These are phyloP conservation scores for Paradendryphiella salina DNA, from an alignment of 2,329 filamentous ascomycete species.

Conservation along the genomic window DNA sequence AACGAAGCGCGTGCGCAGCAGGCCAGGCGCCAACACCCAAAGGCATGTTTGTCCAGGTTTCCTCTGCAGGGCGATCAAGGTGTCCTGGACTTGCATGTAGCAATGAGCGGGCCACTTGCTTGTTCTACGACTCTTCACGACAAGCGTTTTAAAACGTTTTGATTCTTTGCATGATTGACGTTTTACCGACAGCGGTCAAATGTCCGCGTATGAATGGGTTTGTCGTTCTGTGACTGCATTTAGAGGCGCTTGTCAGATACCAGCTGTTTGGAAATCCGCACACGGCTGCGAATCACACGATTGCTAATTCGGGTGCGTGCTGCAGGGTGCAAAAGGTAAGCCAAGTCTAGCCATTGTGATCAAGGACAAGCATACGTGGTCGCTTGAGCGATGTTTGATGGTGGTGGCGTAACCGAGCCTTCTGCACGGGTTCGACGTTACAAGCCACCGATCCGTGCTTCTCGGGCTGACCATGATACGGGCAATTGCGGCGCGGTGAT, in stretches of 20 bases:
- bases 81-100: not conserved
- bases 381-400: conserved; percentile 3
- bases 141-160: conserved; percentile 12
- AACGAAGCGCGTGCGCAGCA: not conserved
- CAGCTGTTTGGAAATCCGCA: conserved; percentile 6
- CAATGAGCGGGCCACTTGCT: not conserved
- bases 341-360: conserved; percentile 3
- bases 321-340: conserved; percentile 4
- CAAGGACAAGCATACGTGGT: conserved; percentile 1
- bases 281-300: conserved; percentile 6
- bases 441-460: conserved; percentile 30
- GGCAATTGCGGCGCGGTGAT: conserved; percentile 13
- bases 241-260: conserved; percentile 11
- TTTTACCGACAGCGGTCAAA: not conserved
- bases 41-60: not conserved
- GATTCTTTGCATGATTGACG: not conserved
- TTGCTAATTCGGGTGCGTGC: conserved; percentile 9
- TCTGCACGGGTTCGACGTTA: conserved; percentile 35
- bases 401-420: conserved; percentile 12
- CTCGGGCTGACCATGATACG: conserved; percentile 9
- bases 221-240: conserved; percentile 8
- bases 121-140: conserved; percentile 1
- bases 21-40: not conserved
- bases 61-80: not conserved
- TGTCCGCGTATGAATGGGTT: conserved; percentile 2